Evolutionary conservation across 2,329 filamentous ascomycete species (phyloP), one percentile per base, ranked within the genome.

Genomic region (Mollisiaceae sp.): DNA sequence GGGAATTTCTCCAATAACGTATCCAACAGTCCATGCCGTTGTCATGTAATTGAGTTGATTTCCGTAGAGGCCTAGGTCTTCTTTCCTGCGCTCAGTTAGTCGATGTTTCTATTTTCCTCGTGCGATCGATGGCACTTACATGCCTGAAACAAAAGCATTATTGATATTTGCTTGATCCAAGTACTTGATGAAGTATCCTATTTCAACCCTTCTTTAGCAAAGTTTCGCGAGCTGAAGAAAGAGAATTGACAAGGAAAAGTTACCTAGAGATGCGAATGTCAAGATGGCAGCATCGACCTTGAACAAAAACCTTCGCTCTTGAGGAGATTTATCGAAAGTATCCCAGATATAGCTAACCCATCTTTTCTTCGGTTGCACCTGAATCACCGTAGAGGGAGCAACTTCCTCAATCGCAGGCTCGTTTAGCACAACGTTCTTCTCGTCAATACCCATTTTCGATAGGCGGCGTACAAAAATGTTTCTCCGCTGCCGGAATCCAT

Each of bases 301-400:
- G 67, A 82, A 81, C 32, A 84, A 70, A 60, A 84, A 78, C 59
- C 75, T 75, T 8, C 82, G 77, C 69, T 85, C 82, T 64, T 83
- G 78, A 0, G 79, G 80, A 0, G 80, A 78, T 68, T 84, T 84
- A 69, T 85, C 83, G 11, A 83, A 77, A 1, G 79, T 82, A 72
- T 85, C 82, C 82, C 82, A 85, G 57, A 85, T 74, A 63, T 83
- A 84, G 65, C 78, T 80, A 43, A 78, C 75, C 82, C 82, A 84
- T 75, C 32, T 52, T 27, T 38, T 63, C 54, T 59, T 57, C 24
- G 39, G 39, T 9, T 58, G 22, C 45, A 11, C 3, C n/a, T 50
- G 45, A 4, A 50, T 22, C 20, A 24, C 5, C n/a, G n/a, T 11
- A 3, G 45, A n/a, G 22, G n/a, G 4, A 11, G 45, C n/a, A 50